Percentiles rank a stretch among this genome's conserved stretches.
These are phyloP conservation scores for Cinnamomum micranthum DNA, from an alignment of 164 flowering plant species.

Conservation along the genomic window DNA sequence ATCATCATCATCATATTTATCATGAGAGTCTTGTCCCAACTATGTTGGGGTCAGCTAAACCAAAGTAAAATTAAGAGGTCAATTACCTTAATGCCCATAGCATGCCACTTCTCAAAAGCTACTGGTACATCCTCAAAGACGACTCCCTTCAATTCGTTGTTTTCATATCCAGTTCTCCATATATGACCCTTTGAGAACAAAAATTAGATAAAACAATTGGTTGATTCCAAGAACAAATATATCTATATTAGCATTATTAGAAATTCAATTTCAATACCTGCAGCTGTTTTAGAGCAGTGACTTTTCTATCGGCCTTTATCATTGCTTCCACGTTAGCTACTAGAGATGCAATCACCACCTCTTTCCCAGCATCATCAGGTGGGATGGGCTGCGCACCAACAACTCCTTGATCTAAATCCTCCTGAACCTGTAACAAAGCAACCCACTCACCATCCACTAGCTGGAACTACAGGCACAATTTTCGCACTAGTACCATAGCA, in stretches of 20 bases:
- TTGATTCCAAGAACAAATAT: not conserved
- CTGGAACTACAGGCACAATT: not conserved
- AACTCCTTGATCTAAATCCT: conserved; percentile 65
- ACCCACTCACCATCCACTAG: not conserved
- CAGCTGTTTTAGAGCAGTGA: conserved; percentile 80
- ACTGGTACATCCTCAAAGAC: conserved; percentile 89
- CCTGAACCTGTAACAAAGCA: conserved; percentile 49
- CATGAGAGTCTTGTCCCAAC: no score
- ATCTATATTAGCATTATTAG: not conserved
- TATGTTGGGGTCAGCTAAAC: not conserved
- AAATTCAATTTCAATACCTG: conserved; percentile 44
- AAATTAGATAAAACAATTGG: not conserved
- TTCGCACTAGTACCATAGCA: not conserved
- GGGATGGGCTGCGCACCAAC: conserved; percentile 76
- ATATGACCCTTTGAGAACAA: conserved; percentile 70
- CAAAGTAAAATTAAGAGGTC: not conserved
- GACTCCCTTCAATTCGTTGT: conserved; percentile 63
- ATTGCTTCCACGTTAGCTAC: conserved; percentile 89
- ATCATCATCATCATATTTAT: no score
- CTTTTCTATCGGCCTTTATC: conserved; percentile 94
- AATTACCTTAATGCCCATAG: conserved; percentile 69
- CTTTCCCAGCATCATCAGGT: conserved; percentile 62
- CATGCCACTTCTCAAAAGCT: conserved; percentile 83
- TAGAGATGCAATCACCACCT: conserved; percentile 73
- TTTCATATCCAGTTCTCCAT: conserved; percentile 89